Conservation (phyloP, 306 rosid species). For the Luffa acutangula region DNA sequence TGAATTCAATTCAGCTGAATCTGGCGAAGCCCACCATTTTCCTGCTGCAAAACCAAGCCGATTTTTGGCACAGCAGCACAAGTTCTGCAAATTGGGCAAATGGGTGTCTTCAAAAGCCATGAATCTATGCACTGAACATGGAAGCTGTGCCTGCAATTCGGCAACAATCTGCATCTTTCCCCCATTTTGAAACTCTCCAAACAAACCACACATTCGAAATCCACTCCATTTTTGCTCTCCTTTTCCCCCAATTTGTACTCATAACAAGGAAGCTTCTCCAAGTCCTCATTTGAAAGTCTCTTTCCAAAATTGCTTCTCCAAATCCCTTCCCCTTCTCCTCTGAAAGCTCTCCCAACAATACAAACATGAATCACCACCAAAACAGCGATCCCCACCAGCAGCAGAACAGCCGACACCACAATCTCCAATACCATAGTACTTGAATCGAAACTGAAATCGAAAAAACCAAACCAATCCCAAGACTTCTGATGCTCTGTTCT, state of each 20-base stretch:
- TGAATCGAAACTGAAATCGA: neutral
- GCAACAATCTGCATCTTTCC: conserved; percentile 37
- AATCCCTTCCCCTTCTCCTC: conserved; percentile 16
- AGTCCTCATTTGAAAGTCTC: conserved; percentile 26
- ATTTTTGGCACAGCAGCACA: conserved; percentile 13
- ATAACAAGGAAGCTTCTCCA: conserved; percentile 37
- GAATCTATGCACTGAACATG: conserved; percentile 36
- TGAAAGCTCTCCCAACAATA: conserved; percentile 20
- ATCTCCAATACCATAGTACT: conserved; percentile 33
- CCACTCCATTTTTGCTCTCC: neutral
- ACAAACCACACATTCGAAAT: conserved; percentile 36
- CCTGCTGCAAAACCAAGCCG: conserved; percentile 16
- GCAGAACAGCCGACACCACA: conserved; percentile 30
- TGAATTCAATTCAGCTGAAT: neutral
- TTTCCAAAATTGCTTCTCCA: conserved; percentile 13
- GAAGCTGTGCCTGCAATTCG: conserved; percentile 34
- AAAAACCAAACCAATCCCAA: neutral
- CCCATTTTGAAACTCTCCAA: conserved; percentile 33
- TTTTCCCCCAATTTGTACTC: conserved; percentile 15
- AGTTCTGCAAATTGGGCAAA: conserved; percentile 41
- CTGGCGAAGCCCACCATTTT: neutral
- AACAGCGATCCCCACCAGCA: conserved; percentile 51
- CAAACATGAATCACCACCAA: conserved; percentile 45
- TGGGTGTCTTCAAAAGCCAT: conserved; percentile 32
- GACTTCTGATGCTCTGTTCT: neutral